Conservation (phyloP, 1,284 basidiomycete species). For the Ustilago lituana region DNA sequence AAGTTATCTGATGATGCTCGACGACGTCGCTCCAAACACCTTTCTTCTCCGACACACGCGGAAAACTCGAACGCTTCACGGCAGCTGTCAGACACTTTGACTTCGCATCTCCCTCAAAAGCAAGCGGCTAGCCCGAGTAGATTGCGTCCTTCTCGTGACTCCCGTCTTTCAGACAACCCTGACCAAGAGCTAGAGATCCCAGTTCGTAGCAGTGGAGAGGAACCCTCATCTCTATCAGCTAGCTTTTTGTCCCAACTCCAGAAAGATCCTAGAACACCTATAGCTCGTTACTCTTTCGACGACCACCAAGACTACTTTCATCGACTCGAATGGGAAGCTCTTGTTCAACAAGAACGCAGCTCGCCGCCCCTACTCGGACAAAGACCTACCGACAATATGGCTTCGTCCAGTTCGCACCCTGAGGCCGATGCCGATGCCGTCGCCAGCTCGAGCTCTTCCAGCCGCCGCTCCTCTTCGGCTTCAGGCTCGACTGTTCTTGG, state of each 20-base stretch:
- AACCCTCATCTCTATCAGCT: constrained; percentile 23
- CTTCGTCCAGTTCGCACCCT: neutral
- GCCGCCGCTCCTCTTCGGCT: constrained; percentile 7
- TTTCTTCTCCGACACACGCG: constrained; percentile 1
- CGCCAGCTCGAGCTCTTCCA: constrained; percentile 4
- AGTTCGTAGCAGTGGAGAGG: neutral
- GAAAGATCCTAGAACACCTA: constrained; percentile 20
- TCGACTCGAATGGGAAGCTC: constrained; percentile 38
- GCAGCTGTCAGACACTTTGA: neutral
- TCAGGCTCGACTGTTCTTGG: constrained; percentile 7
- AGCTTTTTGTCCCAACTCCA: constrained; percentile 32
- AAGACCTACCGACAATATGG: constrained; percentile 5
- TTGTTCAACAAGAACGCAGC: constrained; percentile 10
- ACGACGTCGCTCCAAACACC: constrained; percentile 10
- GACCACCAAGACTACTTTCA: constrained; percentile 47
- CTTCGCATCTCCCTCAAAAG: neutral
- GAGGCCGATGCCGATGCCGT: neutral
- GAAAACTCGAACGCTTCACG: constrained; percentile 1
- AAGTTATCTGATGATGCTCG: too few relatives aligned
- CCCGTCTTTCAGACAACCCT: neutral
- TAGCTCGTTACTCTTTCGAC: constrained; percentile 40
- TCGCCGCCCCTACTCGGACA: constrained; percentile 2
- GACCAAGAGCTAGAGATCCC: constrained; percentile 7
- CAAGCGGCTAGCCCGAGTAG: neutral
- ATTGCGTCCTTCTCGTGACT: neutral